Conservation (phyloP, 2,329 filamentous ascomycete species). For the Hysterium pulicare region DNA sequence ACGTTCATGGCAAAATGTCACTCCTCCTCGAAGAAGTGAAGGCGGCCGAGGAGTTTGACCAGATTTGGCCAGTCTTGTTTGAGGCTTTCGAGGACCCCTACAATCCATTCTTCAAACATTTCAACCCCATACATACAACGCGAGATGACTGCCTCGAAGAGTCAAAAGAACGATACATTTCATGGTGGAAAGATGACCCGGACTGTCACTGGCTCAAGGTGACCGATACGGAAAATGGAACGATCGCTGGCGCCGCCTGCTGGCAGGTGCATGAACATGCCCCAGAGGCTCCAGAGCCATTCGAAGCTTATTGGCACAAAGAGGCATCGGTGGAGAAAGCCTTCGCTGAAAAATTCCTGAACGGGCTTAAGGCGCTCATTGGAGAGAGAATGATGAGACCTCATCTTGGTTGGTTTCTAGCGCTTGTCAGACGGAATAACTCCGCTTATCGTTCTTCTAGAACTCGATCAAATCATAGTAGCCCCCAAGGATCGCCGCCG, state of each 20-base stretch:
- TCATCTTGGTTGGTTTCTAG: constrained; percentile 17
- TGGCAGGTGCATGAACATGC: constrained; percentile 17
- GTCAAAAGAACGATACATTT: background rate
- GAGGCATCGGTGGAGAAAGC: constrained; percentile 19
- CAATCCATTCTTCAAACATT: constrained; percentile 26
- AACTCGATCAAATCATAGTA: constrained; percentile 15
- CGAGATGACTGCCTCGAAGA: constrained; percentile 13
- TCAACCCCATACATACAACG: constrained; percentile 14
- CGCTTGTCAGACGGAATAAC: too few relatives aligned
- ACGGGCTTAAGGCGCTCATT: constrained; percentile 21
- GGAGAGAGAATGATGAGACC: constrained; percentile 12
- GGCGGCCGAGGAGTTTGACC: constrained; percentile 10
- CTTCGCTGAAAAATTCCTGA: constrained; percentile 23
- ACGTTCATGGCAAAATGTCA: too few relatives aligned
- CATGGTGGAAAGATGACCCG: constrained; percentile 8
- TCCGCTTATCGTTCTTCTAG: too few relatives aligned
- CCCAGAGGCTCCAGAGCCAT: constrained; percentile 8
- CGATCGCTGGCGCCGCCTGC: constrained; percentile 15
- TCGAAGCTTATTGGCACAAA: constrained; percentile 16
- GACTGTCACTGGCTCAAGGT: constrained; percentile 14
- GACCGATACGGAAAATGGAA: constrained; percentile 11
- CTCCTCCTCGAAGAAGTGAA: constrained; percentile 10
- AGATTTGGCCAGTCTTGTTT: constrained; percentile 16
- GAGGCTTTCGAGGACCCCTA: constrained; percentile 18
- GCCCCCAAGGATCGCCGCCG: constrained; percentile 28